These are phyloP conservation scores for Aspergillus sclerotiicarbonarius DNA, from an alignment of 495 filamentous ascomycete species.

Conservation along the genomic window DNA sequence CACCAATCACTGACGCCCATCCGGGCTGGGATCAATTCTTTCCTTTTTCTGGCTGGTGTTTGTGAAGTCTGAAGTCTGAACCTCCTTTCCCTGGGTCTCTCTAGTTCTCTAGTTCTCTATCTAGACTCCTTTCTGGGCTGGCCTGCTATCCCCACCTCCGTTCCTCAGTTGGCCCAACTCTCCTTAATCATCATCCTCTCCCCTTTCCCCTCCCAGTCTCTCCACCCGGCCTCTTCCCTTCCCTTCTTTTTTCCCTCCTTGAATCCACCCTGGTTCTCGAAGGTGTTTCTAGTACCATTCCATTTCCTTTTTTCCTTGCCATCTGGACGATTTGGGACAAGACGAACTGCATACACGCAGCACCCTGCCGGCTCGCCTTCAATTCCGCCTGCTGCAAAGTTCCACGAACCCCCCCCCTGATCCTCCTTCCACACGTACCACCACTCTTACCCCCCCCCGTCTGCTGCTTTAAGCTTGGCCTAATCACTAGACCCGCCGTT, in stretches of 20 bases:
- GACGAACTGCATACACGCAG: constrained; percentile 1
- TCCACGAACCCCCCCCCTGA: constrained; percentile 26
- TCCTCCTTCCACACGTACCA: constrained; percentile 12
- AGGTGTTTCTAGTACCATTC: constrained; percentile 2
- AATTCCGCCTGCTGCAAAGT: constrained; percentile 22
- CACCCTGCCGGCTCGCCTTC: constrained; percentile 5
- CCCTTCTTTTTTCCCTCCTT: constrained; percentile 6
- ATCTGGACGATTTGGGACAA: constrained; percentile 3
- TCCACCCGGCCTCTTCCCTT: constrained; percentile 13
- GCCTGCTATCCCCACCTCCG: constrained; percentile 1
- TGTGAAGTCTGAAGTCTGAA: no score
- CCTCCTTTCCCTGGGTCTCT: not conserved
- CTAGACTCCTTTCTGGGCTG: not conserved
- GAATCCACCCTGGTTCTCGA: constrained; percentile 9
- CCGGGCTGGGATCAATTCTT: not conserved
- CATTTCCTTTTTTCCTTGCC: not conserved
- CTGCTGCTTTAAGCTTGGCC: constrained; percentile 31
- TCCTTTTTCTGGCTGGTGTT: not conserved
- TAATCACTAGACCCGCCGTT: constrained; percentile 31
- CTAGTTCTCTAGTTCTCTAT: not conserved
- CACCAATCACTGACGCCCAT: not conserved
- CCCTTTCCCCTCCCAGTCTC: constrained; percentile 22
- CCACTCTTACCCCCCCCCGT: constrained; percentile 18
- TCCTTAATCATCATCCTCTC: constrained; percentile 23
- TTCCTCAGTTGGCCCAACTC: constrained; percentile 10